A percentile compares a stretch with the other conserved stretches of the same genome.
Conservation (phyloP, 108 stramenopile species). For the Pseudonitzschia delicatissima region DNA sequence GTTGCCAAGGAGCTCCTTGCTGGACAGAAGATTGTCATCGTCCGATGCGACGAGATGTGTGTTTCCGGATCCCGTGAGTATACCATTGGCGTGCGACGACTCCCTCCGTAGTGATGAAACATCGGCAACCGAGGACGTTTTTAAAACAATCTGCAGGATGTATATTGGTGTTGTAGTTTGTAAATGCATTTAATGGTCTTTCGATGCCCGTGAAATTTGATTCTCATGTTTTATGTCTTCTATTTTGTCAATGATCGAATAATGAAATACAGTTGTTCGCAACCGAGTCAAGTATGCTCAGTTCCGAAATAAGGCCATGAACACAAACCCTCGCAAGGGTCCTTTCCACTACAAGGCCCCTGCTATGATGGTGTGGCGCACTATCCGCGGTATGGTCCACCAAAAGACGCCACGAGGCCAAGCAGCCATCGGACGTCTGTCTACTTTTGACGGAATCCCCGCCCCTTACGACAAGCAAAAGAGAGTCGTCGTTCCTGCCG, state of each 20-base stretch:
- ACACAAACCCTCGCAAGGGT: constrained; percentile 95
- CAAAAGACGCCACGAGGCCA: constrained; percentile 97
- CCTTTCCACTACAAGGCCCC: constrained; percentile 99
- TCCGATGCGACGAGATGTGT: constrained; percentile 95
- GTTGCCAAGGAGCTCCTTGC: constrained; percentile 99
- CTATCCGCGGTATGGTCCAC: constrained; percentile 98
- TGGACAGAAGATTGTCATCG: constrained; percentile 97
- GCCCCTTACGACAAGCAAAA: constrained; percentile 98
- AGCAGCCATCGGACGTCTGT: constrained; percentile 91
- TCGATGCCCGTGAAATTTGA: not conserved
- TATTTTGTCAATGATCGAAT: too few relatives aligned
- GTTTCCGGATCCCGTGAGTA: constrained; percentile 93
- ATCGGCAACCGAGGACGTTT: too few relatives aligned
- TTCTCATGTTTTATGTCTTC: not conserved
- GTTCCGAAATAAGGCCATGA: constrained; percentile 95
- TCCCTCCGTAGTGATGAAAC: not conserved
- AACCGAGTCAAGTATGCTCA: constrained; percentile 98
- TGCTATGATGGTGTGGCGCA: constrained; percentile 96
- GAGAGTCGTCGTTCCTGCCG: constrained; percentile 97
- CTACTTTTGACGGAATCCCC: constrained; percentile 98
- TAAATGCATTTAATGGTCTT: not conserved
- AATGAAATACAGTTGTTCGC: constrained; percentile 78
- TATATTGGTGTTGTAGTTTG: too few relatives aligned
- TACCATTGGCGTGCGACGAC: not conserved
- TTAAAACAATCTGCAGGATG: too few relatives aligned